Percentiles rank a stretch among this genome's conserved stretches.
phyloP scores from a whole-genome alignment of 2,329 filamentous ascomycete species.

The Fusarium mexicanum region DNA sequence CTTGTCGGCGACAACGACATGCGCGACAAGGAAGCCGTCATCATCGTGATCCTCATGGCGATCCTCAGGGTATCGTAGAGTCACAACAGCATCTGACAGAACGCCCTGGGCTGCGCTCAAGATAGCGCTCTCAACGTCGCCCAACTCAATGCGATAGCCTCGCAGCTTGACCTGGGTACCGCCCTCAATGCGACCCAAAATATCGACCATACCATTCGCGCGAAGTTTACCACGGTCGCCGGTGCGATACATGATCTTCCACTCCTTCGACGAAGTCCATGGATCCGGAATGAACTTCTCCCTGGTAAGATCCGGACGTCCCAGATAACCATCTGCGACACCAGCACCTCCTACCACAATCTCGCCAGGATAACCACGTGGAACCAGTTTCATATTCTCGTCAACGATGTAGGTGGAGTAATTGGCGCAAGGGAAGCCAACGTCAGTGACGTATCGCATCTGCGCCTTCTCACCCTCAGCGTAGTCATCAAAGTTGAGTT shows the following conservation, averaged over 20 bases:
- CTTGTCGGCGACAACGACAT: conserved; percentile 1
- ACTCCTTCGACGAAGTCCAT: not conserved
- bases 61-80: not conserved
- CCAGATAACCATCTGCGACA: conserved; percentile 5
- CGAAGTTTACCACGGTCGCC: conserved; percentile 35
- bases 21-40: not conserved
- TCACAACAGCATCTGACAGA: conserved; percentile 2
- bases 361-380: not conserved
- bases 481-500: not conserved
- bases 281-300: conserved; percentile 7
- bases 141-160: conserved; percentile 57
- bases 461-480: not conserved
- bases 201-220: conserved; percentile 47
- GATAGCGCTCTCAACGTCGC: conserved; percentile 46
- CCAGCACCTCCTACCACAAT: conserved; percentile 11
- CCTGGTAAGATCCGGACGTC: not conserved
- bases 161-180: conserved; percentile 59
- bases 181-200: conserved; percentile 51
- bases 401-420: conserved; percentile 1
- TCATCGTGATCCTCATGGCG: not conserved
- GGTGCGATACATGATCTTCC: conserved; percentile 24
- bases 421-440: not conserved
- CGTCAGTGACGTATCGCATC: conserved; percentile 1
- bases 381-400: not conserved
- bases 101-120: not conserved